Evolutionary conservation across 495 filamentous ascomycete species (phyloP).

Genomic region (Lasiosphaeriaceae sp.): DNA sequence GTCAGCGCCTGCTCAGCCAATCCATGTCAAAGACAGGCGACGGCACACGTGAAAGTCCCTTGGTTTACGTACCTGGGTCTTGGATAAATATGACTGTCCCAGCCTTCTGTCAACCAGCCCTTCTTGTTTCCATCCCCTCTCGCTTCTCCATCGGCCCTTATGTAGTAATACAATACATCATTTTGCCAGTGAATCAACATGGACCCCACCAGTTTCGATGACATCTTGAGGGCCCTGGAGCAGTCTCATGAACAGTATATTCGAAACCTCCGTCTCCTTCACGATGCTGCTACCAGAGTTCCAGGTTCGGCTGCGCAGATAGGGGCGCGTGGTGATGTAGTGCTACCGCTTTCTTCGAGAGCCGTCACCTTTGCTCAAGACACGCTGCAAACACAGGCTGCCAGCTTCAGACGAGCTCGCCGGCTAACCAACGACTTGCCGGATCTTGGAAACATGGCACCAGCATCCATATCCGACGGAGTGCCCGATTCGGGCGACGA

Average conservation of each 20-base stretch:
- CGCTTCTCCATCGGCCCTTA: too few relatives aligned
- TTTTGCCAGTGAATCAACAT: too few relatives aligned
- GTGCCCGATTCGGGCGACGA: conserved; percentile 22
- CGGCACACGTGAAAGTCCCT: too few relatives aligned
- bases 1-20: too few relatives aligned
- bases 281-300: conserved; percentile 24
- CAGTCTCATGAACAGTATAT: conserved; percentile 34
- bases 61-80: too few relatives aligned
- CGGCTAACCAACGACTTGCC: conserved; percentile 10
- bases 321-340: conserved; percentile 4
- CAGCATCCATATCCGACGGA: not conserved
- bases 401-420: not conserved
- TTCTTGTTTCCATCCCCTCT: too few relatives aligned
- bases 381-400: not conserved
- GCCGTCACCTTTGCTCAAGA: conserved; percentile 16
- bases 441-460: not conserved
- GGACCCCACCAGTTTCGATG: conserved; percentile 15
- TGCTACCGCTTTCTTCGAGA: conserved; percentile 10
- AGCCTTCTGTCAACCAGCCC: too few relatives aligned
- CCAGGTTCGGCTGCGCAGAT: not conserved
- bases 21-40: too few relatives aligned
- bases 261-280: conserved; percentile 27
- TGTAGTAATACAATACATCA: too few relatives aligned
- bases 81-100: too few relatives aligned
- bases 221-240: conserved; percentile 33